These are phyloP conservation scores for Colletotrichum ledebouriae DNA, from an alignment of 2,329 filamentous ascomycete species.

Conservation along the genomic window DNA sequence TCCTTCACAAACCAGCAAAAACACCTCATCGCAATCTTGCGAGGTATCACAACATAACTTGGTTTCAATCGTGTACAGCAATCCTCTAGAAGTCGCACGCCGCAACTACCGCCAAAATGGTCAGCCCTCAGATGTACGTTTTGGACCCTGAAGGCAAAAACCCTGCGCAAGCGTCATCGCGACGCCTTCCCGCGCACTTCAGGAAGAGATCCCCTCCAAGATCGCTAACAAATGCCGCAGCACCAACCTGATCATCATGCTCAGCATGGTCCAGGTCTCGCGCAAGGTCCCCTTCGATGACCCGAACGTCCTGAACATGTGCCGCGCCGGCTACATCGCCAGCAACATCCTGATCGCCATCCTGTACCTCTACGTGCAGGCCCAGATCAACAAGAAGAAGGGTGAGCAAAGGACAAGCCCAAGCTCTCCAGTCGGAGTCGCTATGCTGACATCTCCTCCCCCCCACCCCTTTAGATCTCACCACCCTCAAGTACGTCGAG, in stretches of 20 bases:
- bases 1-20: not conserved
- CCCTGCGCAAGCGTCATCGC: not conserved
- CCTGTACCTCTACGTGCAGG: constrained; percentile 88
- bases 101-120: constrained; percentile 45
- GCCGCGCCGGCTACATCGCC: constrained; percentile 67
- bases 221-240: constrained; percentile 61
- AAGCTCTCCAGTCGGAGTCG: constrained; percentile 50
- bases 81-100: not conserved
- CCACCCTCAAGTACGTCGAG: constrained; percentile 98
- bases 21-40: constrained; percentile 5
- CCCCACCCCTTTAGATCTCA: constrained; percentile 77
- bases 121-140: constrained; percentile 48
- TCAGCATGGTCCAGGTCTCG: constrained; percentile 97
- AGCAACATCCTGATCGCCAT: constrained; percentile 85
- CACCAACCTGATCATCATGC: constrained; percentile 93
- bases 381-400: constrained; percentile 95
- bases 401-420: constrained; percentile 64
- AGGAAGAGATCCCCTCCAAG: too few species aligned
- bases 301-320: constrained; percentile 70
- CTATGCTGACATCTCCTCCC: not conserved
- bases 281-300: constrained; percentile 97
- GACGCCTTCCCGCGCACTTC: not conserved
- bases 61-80: not conserved
- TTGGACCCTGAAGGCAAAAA: not conserved
- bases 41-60: constrained; percentile 4